These are phyloP conservation scores for Acacia pycnantha DNA, from an alignment of 331 rosid genomes.

Conservation along the genomic window DNA sequence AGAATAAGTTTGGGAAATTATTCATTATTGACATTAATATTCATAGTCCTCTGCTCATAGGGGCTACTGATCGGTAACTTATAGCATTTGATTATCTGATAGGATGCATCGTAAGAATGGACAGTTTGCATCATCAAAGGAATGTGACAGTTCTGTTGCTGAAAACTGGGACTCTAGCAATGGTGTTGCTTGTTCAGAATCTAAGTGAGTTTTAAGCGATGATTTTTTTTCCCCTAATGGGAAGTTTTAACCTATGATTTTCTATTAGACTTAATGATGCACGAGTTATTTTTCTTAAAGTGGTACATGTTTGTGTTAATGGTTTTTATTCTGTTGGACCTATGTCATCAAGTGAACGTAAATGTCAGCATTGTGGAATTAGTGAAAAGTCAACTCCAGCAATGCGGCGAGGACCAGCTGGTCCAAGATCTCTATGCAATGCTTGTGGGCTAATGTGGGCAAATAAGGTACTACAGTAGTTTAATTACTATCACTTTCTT, in stretches of 20 bases:
- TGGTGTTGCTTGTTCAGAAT: slow-evolving; percentile 52
- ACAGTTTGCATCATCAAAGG: slow-evolving; percentile 69
- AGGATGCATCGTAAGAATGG: slow-evolving; percentile 89
- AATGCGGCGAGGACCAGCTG: slow-evolving; percentile 82
- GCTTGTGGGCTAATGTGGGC: slow-evolving; percentile 94
- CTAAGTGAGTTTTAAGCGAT: slow-evolving; percentile 50
- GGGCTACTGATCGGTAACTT: slow-evolving; percentile 24
- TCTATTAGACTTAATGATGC: slow-evolving; percentile 10
- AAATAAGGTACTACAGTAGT: slow-evolving; percentile 46
- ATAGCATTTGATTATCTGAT: slow-evolving; percentile 24
- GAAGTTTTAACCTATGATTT: slow-evolving; percentile 35
- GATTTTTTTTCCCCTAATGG: background rate
- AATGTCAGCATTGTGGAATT: slow-evolving; percentile 73
- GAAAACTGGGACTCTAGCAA: slow-evolving; percentile 62
- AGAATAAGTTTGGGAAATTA: background rate
- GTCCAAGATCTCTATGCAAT: slow-evolving; percentile 78
- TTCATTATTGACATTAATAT: background rate
- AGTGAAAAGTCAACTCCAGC: slow-evolving; percentile 78
- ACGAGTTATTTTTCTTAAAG: background rate
- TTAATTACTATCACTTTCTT: slow-evolving; percentile 27
- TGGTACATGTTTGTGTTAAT: slow-evolving; percentile 22
- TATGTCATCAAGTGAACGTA: slow-evolving; percentile 42
- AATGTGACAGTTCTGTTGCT: slow-evolving; percentile 36
- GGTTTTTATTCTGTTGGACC: slow-evolving; percentile 21
- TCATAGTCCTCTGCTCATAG: slow-evolving; percentile 1